phyloP scores from a whole-genome alignment of 805 yeast species.

The Hanseniaspora occidentalis region DNA sequence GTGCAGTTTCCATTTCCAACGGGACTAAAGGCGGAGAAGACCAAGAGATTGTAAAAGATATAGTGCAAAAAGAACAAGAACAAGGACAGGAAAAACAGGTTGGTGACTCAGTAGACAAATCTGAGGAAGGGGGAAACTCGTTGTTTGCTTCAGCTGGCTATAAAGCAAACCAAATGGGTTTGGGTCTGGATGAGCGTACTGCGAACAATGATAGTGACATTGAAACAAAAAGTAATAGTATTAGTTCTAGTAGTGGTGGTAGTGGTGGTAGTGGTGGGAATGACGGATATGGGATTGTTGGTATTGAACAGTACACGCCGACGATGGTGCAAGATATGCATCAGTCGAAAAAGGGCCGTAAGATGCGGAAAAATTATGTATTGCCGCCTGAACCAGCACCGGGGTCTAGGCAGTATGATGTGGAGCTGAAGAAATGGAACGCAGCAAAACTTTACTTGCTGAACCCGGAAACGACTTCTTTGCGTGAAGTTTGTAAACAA shows the following conservation, averaged over 20 bases:
- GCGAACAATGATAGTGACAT: too few species aligned
- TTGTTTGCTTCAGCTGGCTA: too few species aligned
- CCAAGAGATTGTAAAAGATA: too few species aligned
- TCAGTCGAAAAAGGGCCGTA: slow-evolving; percentile 6
- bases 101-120: not conserved
- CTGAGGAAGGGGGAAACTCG: not conserved
- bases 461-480: slow-evolving; percentile 6
- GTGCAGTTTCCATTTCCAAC: too few species aligned
- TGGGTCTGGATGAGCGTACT: too few species aligned
- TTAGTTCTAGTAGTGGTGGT: not conserved
- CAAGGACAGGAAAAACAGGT: not conserved
- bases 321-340: not conserved
- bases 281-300: slow-evolving; percentile 1
- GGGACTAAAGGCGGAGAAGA: too few species aligned
- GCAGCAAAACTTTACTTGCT: slow-evolving; percentile 5
- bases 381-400: slow-evolving; percentile 6
- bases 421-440: slow-evolving; percentile 4
- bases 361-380: slow-evolving; percentile 6
- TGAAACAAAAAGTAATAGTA: not conserved
- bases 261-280: not conserved
- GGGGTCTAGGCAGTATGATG: not conserved
- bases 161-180: too few species aligned
- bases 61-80: not conserved
- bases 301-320: slow-evolving; percentile 1
- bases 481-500: slow-evolving; percentile 6